Evolutionary conservation across 2,329 filamentous ascomycete genomes (phyloP).

Genomic region (Sphaerulina vaccinii): DNA sequence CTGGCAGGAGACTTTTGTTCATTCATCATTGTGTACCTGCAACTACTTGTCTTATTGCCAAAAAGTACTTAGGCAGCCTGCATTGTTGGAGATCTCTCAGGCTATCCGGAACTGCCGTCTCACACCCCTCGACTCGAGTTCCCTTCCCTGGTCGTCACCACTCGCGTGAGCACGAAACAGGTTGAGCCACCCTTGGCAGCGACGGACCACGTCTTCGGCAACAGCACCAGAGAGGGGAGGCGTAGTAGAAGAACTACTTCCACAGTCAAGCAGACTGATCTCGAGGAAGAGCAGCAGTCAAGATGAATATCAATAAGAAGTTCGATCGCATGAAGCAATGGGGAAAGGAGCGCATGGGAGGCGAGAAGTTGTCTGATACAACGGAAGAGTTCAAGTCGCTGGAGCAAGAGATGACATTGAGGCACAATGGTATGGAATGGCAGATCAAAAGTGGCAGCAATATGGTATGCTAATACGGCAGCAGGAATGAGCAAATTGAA

Average conservation of each 20-base stretch:
- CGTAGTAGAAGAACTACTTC: background rate
- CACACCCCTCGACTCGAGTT: background rate
- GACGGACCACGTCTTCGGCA: background rate
- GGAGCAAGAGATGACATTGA: slow-evolving; percentile 84
- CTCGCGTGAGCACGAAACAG: slow-evolving; percentile 13
- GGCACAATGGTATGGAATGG: slow-evolving; percentile 70
- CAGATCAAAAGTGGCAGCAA: background rate
- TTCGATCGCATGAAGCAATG: slow-evolving; percentile 96
- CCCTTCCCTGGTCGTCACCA: slow-evolving; percentile 6
- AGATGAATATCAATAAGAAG: slow-evolving; percentile 71
- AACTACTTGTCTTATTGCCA: background rate
- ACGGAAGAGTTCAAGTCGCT: slow-evolving; percentile 89
- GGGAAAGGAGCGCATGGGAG: slow-evolving; percentile 95
- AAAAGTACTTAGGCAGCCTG: background rate
- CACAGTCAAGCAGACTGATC: background rate
- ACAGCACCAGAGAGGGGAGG: background rate
- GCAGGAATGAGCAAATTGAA: slow-evolving; percentile 88
- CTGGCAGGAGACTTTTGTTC: no score
- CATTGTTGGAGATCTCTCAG: background rate
- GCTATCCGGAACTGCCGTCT: slow-evolving; percentile 7
- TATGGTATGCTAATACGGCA: slow-evolving; percentile 3
- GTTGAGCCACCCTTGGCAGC: background rate
- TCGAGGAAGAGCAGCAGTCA: slow-evolving; percentile 19
- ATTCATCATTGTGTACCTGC: no score
- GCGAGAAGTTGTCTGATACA: slow-evolving; percentile 79